Conservation (phyloP, 2,329 filamentous ascomycete species). For the Talaromyces sp. region DNA sequence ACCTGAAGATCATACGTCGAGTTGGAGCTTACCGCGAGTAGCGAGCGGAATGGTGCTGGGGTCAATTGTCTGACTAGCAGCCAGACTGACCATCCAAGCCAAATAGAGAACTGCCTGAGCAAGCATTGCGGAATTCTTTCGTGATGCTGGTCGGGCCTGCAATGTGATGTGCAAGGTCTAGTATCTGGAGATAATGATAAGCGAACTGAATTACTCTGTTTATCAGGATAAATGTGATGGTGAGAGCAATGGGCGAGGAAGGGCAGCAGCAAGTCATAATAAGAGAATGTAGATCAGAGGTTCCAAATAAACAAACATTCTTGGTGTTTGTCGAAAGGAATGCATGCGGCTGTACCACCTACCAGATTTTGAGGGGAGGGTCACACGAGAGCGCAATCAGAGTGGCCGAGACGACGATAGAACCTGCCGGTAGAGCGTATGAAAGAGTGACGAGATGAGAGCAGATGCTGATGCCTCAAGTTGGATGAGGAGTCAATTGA, state of each 20-base stretch:
- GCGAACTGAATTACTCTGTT: constrained; percentile 2
- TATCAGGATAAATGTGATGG: background rate
- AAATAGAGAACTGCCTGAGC: constrained; percentile 28
- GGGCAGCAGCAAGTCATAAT: background rate
- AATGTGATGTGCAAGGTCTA: background rate
- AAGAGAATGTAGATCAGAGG: background rate
- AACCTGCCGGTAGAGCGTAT: background rate
- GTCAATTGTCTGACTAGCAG: constrained; percentile 38
- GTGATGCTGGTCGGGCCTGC: background rate
- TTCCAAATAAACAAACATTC: constrained; percentile 3
- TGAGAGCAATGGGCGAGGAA: background rate
- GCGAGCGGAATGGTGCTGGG: constrained; percentile 32
- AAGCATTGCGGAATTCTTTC: constrained; percentile 23
- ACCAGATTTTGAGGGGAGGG: background rate
- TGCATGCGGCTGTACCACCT: constrained; percentile 1
- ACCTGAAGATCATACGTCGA: background rate
- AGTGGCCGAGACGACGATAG: background rate
- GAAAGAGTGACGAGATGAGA: constrained; percentile 2
- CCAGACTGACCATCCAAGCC: constrained; percentile 30
- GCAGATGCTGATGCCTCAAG: background rate
- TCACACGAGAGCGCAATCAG: background rate
- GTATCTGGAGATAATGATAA: constrained; percentile 4
- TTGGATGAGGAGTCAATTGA: background rate
- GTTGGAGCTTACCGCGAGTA: constrained; percentile 34
- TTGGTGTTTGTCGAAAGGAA: background rate